Evolutionary conservation across 106 monocot species (phyloP), one percentile per base, ranked within the genome.

Genomic region (Acorus calamus): DNA sequence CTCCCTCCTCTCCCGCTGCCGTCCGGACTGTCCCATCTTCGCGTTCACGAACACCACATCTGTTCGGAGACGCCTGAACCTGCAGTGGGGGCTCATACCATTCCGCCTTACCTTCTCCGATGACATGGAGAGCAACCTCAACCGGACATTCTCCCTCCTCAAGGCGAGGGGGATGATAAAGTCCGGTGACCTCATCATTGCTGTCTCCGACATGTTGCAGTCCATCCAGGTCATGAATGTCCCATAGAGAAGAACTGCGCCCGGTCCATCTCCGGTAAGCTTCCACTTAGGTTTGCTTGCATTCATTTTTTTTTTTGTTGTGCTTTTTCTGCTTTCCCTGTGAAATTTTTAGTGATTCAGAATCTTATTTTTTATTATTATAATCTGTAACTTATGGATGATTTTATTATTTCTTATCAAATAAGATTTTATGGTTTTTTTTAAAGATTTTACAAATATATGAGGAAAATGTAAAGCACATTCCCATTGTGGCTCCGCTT

Each of bases 61-160:
- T 2, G 78, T 92, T 45, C 62, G 96, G 54, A 68, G 96, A 65
- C 82, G 77, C 28, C 79, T 98, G 48, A 98, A 98, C 49, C 83
- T 98, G 8, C 96, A 98, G 55, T 98, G 96, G 96, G 96, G 91
- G 46, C 80, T 98, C 13, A 92, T 98, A 53, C 96, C 96, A 46
- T 98, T 98, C 60, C 91, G 96, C n/a, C 71, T 98, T 9, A 72
- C 70, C 51, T 88, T 85, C 64, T 85, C 78, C 3, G 96, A 86
- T 28, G 96, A 98, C 75, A 98, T 98, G 91, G 96, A 98, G 65
- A 98, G 83, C 80, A 98, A 98, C 55, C 91, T 98, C 51, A 82
- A 92, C 83, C 82, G 92, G 43, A 98, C 96, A 4, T 92, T 98
- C 63, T 76, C 83, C 10, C 65, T 98, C 51, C 83, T 98, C 66